Base-by-base conservation (phyloP, 805 yeast genomes). In the Hanseniaspora guilliermondii region DNA sequence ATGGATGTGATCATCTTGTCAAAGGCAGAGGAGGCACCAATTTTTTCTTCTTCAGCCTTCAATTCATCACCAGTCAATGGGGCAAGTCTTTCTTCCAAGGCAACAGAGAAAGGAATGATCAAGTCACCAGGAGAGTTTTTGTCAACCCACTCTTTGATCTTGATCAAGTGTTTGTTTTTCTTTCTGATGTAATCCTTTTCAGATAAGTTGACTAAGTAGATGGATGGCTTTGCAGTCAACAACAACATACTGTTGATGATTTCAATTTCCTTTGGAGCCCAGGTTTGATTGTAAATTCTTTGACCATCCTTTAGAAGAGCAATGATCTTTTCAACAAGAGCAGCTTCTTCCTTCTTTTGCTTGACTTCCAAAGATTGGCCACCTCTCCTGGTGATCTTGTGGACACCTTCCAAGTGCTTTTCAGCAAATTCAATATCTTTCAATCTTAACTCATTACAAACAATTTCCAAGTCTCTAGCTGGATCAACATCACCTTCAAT, bases 401-500 rank as follows among this genome's bases (percentile, higher is more conserved):
- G 87, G 60, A 81, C 78, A 65, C 78, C 82, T 75, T 78, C 95
- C 66, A 77, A 79, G 68, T 82, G 83, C 76, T 87, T 89, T 65
- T 80, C 80, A 60, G 89, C 84, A 66, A 93, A 93, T 73, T 93
- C 98, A 62, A 93, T 88, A 72, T 93, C 98, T 75, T 93, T 93
- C 68, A 91, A 77, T 73, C 96, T 83, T 71, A 93, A 79, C 75
- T 93, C 98, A 60, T 85, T 86, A 61, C 78, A 76, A 67, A 93
- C 87, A 68, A 93, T 91, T 60, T 86, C 93, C 72, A 93, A 79
- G 73, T 93, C 98, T 68, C 95, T 86, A 50, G 79, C 82, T 59
- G 98, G 98, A 72, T 93, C 82, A 58, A 93, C 98, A 64, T 89
- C 96, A 68, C 93, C 93, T 73, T 88, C 96, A 64, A 93, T 85